phyloP scores from a whole-genome alignment of 768 basidiomycete species.

The Rhodosporidiobolus sp. region DNA sequence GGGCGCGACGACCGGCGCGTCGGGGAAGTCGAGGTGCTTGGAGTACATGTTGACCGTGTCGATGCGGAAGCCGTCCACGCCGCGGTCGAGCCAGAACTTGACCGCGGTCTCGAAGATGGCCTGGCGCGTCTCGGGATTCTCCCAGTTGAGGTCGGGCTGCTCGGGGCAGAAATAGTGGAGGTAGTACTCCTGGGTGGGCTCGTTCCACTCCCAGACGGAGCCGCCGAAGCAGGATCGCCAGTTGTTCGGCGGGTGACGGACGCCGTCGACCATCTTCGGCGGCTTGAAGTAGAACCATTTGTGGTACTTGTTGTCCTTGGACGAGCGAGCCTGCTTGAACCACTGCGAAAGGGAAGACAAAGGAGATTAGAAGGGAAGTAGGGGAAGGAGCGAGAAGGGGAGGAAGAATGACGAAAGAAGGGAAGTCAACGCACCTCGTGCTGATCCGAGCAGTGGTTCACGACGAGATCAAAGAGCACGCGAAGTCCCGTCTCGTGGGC shows the following conservation, averaged over 20 bases:
- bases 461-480: constrained; percentile 66
- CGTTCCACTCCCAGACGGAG: constrained; percentile 66
- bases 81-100: constrained; percentile 70
- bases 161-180: constrained; percentile 65
- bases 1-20: constrained; percentile 61
- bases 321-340: constrained; percentile 63
- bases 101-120: constrained; percentile 63
- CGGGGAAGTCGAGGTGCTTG: constrained; percentile 63
- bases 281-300: constrained; percentile 77
- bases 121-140: constrained; percentile 53
- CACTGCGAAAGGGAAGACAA: constrained; percentile 59
- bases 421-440: not conserved
- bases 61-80: constrained; percentile 72
- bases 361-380: constrained; percentile 53
- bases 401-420: not conserved
- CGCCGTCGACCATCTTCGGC: constrained; percentile 58
- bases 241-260: constrained; percentile 65
- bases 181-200: constrained; percentile 62
- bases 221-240: constrained; percentile 57
- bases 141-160: constrained; percentile 77
- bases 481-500: constrained; percentile 67
- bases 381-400: constrained; percentile 54
- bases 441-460: constrained; percentile 65
- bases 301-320: constrained; percentile 59
- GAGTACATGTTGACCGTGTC: constrained; percentile 42